Percentiles rank a stretch among this genome's conserved stretches.
Evolutionary conservation across 306 rosid species (phyloP).

Genomic region (Gastrolobium villosum): DNA sequence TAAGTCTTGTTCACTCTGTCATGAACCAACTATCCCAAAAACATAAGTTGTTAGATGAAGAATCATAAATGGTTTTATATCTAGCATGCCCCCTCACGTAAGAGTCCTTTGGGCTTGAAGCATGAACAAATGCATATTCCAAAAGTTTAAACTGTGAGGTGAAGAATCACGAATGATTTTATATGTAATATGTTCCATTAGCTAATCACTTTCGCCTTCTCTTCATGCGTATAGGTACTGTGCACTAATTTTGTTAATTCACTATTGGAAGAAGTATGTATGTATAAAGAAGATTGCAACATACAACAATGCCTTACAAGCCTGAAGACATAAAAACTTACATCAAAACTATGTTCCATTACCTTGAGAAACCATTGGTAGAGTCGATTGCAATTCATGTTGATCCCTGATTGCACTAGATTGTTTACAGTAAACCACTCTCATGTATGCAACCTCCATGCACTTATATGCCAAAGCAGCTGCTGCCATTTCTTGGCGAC

Average conservation of each 20-base stretch:
- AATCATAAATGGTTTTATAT: slow-evolving; percentile 13
- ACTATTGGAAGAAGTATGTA: slow-evolving; percentile 37
- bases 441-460: slow-evolving; percentile 86
- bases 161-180: background rate
- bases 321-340: slow-evolving; percentile 25
- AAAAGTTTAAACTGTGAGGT: background rate
- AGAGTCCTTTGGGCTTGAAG: slow-evolving; percentile 4
- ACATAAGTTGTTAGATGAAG: background rate
- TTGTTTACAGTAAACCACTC: slow-evolving; percentile 70
- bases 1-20: background rate
- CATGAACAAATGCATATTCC: background rate
- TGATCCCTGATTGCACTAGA: slow-evolving; percentile 63
- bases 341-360: slow-evolving; percentile 48
- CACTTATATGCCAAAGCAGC: slow-evolving; percentile 96
- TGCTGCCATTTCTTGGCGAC: slow-evolving; percentile 71
- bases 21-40: background rate
- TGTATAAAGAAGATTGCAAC: slow-evolving; percentile 41
- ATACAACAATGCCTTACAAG: slow-evolving; percentile 26
- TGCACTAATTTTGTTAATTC: slow-evolving; percentile 14
- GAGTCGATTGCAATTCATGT: slow-evolving; percentile 71
- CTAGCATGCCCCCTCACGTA: background rate
- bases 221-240: slow-evolving; percentile 13
- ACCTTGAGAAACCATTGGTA: slow-evolving; percentile 82
- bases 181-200: slow-evolving; percentile 28
- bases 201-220: slow-evolving; percentile 10